Evolutionary conservation across 2,329 filamentous ascomycete genomes (phyloP), one percentile per base, ranked within the genome.

Genomic region (Trichoderma breve): DNA sequence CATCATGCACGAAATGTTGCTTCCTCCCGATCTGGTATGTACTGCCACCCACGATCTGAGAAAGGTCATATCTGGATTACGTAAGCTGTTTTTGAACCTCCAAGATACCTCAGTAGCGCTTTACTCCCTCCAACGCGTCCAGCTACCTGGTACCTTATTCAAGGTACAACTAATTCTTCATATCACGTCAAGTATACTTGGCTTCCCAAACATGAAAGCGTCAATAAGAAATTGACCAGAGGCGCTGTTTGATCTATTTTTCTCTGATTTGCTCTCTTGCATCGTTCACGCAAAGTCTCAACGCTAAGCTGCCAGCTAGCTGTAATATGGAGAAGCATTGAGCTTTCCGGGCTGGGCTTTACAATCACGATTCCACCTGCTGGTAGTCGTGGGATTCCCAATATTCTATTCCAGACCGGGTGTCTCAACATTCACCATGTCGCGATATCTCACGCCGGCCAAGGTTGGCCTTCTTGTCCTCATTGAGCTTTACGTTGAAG

Each of bases 381-480:
- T 26, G 43, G 21, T 24, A 8, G 34, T 12, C 57, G n/a, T 11
- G 6, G 21, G 43, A 47, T 34, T 61, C 3, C 28, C 28, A 7
- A 4, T 28, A 28, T 24, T 28, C 9, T 2, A 9, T 15, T 26
- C 28, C 9, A 6, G 6, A 34, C 6, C 9, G 7, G 30, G 57
- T 6, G 43, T 43, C 28, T 7, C n/a, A 34, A 24, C 30, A 30
- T 14, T 21, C 30, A 62, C 73, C 67, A 97, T 95, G 91, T 88
- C 91, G 77, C 92, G 92, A 71, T 97, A 92, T 81, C 87, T 98
- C 60, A 97, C 93, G n/a, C 93, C 95, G 14, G 91, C 93, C 76
- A 97, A 96, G 80, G 88, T 98, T 75, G 91, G 92, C 78, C 86
- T 98, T 28, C 87, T 98, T 70, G 89, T 90, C 70, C 88, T 99